phyloP scores from a whole-genome alignment of 108 stramenopile species.

The Chaetoceros muelleri region DNA sequence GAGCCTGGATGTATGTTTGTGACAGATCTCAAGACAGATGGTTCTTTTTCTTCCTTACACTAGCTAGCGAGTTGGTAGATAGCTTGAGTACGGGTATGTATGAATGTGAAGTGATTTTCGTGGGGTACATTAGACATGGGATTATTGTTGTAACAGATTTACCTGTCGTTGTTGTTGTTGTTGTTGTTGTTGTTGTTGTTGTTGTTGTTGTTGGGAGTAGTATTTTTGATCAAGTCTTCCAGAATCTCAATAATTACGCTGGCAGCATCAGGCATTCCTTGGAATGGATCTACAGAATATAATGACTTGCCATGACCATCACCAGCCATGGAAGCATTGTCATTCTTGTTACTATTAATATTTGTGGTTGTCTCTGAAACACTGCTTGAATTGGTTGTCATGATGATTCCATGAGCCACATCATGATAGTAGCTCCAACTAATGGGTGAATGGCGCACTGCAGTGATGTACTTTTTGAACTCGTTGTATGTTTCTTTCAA shows the following conservation, averaged over 20 bases:
- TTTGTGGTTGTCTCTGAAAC: not conserved
- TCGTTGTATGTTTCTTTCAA: not conserved
- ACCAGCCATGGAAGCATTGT: too few species aligned
- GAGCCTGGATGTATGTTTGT: constrained; percentile 91
- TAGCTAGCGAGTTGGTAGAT: too few species aligned
- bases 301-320: not conserved
- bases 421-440: not conserved
- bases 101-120: too few species aligned
- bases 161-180: not conserved
- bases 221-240: not conserved
- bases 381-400: not conserved
- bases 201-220: not conserved
- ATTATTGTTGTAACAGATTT: too few species aligned
- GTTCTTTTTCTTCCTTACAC: too few species aligned
- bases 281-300: constrained; percentile 13
- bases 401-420: not conserved
- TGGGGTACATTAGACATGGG: too few species aligned
- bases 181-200: not conserved
- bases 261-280: constrained; percentile 22
- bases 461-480: not conserved
- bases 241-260: constrained; percentile 19
- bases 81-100: too few species aligned
- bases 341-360: not conserved
- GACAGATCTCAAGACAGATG: constrained; percentile 45
- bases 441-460: not conserved